Evolutionary conservation across 805 yeast genomes (phyloP), one percentile per base, ranked within the genome.

Genomic region (Scheffersomyces coipomensis): DNA sequence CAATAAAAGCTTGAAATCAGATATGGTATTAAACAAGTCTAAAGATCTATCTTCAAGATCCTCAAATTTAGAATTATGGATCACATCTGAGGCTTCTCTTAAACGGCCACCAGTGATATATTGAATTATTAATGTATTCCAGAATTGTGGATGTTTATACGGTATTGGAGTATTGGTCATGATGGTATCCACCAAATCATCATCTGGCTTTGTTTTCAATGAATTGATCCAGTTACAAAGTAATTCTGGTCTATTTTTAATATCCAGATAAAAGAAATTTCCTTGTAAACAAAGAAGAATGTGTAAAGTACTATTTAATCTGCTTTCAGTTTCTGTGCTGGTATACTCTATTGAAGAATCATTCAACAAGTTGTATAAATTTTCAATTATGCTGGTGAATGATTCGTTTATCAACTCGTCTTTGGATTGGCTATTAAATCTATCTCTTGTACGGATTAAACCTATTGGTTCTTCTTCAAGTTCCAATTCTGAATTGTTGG

Each of bases 181-280:
- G 8, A 75, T 74, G 32, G 58, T 66, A 37, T 78, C 74, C 3
- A 76, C 66, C 23, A 75, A 58, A 19, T 71, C 76, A 15, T 67
- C 66, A 42, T 73, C 78, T 1, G 90, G 90, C 47, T 78, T 76
- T 4, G 83, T 80, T 53, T 84, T 87, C 22, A 83, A 80, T 40
- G 78, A 70, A 52, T 85, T 85, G 19, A 83, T 67, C 93, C 93
- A 85, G 34, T 68, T 72, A 12, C 73, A 58, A 25, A 81, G 58
- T 29, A 69, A 53, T 34, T 66, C 65, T 22, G 81, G 72, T 46
- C 67, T 66, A 35, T 56, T 64, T 40, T 69, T 64, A 10, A 60
- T 53, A 13, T 68, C 65, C 2, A 45, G 40, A 29, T 52, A 50
- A 47, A 79, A 81, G 48, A 70, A 66, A 26, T 77, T 56, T 0